Evolutionary conservation across 1,139 yeast species (phyloP).

Genomic region (Candida pseudoviswanathii): DNA sequence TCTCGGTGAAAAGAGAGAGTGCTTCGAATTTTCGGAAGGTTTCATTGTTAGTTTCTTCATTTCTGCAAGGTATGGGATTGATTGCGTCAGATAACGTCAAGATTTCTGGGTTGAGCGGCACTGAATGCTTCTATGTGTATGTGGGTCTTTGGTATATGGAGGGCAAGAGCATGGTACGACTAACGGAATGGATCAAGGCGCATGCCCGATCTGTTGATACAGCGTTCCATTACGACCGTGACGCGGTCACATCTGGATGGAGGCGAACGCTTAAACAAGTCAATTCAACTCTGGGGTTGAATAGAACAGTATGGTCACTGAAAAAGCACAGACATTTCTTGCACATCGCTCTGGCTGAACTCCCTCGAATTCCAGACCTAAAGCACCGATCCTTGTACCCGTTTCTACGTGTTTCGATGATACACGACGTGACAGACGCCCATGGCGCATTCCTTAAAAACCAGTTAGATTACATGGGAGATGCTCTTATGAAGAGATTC

Average conservation of each 20-base stretch:
- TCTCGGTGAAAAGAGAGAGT: too few relatives aligned
- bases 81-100: too few relatives aligned
- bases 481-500: constrained; percentile 15
- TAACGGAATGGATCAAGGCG: background rate
- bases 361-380: constrained; percentile 8
- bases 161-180: background rate
- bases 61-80: background rate
- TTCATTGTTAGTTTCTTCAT: background rate
- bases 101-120: background rate
- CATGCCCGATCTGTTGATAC: background rate
- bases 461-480: constrained; percentile 18
- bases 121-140: background rate
- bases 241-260: background rate
- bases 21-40: background rate
- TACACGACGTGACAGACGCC: background rate
- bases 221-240: constrained; percentile 6
- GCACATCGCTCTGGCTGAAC: background rate
- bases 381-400: background rate
- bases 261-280: background rate
- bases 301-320: constrained; percentile 5
- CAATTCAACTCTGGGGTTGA: background rate
- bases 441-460: background rate
- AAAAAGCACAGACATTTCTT: constrained; percentile 2
- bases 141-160: constrained; percentile 2
- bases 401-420: background rate